Conservation (phyloP, 139 green algal species). For the Chloropicon primus region DNA sequence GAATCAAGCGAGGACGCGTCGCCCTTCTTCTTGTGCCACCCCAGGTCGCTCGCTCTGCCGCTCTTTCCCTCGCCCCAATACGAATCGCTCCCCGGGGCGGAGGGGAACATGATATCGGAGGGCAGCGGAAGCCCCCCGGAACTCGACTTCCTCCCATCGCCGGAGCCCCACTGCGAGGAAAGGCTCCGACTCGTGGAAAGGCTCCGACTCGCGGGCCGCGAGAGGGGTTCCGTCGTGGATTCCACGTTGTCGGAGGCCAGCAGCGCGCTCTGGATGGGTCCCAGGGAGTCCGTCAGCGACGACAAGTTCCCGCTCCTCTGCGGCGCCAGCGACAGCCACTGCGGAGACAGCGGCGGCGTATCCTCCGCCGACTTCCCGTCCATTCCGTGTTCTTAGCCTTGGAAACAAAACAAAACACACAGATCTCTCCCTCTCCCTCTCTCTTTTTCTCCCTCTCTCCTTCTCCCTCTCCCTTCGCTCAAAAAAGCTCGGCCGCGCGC, state of each 20-base stretch:
- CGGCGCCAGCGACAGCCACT: background rate
- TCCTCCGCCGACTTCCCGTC: background rate
- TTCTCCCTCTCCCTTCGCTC: too few species aligned
- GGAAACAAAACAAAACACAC: too few species aligned
- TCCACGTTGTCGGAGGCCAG: background rate
- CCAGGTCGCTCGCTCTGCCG: background rate
- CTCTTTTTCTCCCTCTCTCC: background rate
- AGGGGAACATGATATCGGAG: background rate
- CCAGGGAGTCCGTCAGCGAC: background rate
- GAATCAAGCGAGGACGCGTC: background rate
- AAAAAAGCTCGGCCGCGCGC: too few species aligned
- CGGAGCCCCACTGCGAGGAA: background rate
- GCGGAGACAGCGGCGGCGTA: background rate
- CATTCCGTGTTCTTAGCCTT: too few species aligned
- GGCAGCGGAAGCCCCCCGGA: background rate
- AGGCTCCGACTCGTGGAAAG: background rate
- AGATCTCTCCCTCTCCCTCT: background rate
- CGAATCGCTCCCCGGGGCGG: background rate
- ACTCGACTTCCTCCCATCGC: background rate
- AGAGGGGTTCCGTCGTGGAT: background rate
- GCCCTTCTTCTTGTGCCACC: background rate
- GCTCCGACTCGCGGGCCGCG: background rate
- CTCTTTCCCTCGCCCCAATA: background rate
- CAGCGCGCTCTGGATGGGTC: background rate
- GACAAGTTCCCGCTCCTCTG: background rate